These are phyloP conservation scores for Ophiosphaerella narmari DNA, from an alignment of 2,329 filamentous ascomycete species.

Conservation along the genomic window DNA sequence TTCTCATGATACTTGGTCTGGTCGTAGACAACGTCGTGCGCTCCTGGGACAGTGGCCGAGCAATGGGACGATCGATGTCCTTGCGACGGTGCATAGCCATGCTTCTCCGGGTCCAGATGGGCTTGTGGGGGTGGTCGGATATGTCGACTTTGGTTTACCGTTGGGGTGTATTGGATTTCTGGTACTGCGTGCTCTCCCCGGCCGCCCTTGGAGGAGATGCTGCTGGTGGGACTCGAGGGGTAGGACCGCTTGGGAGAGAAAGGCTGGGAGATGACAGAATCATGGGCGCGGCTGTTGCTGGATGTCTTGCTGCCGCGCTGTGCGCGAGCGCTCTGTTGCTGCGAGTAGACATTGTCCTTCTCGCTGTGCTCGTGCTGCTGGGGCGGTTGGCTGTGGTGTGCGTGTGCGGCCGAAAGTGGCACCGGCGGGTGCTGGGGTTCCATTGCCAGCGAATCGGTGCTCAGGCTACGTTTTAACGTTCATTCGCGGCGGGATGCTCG, in stretches of 20 bases:
- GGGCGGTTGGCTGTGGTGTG: conserved; percentile 20
- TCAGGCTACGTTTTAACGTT: conserved; percentile 27
- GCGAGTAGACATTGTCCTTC: conserved; percentile 24
- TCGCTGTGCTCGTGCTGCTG: conserved; percentile 26
- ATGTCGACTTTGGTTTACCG: conserved; percentile 7
- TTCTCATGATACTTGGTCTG: conserved; percentile 45
- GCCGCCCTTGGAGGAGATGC: conserved; percentile 30
- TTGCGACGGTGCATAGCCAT: conserved; percentile 20
- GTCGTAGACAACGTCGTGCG: conserved; percentile 35
- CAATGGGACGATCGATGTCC: conserved; percentile 24
- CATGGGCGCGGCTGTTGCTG: conserved; percentile 32
- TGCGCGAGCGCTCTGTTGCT: conserved; percentile 15
- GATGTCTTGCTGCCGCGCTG: conserved; percentile 28
- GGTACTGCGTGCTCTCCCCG: conserved; percentile 20
- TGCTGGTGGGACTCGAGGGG: conserved; percentile 42
- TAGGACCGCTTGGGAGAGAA: conserved; percentile 40
- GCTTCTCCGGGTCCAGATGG: conserved; percentile 43
- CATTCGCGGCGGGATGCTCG: conserved; percentile 30
- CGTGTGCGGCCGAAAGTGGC: conserved; percentile 29
- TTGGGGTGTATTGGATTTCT: conserved; percentile 18
- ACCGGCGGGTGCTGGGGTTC: conserved; percentile 38
- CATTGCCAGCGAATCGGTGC: conserved; percentile 33
- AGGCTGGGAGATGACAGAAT: conserved; percentile 46
- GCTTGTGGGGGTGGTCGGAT: conserved; percentile 31
- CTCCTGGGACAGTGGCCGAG: conserved; percentile 24